Evolutionary conservation across 768 basidiomycete species (phyloP).

Genomic region (Suillus clintonianus): DNA sequence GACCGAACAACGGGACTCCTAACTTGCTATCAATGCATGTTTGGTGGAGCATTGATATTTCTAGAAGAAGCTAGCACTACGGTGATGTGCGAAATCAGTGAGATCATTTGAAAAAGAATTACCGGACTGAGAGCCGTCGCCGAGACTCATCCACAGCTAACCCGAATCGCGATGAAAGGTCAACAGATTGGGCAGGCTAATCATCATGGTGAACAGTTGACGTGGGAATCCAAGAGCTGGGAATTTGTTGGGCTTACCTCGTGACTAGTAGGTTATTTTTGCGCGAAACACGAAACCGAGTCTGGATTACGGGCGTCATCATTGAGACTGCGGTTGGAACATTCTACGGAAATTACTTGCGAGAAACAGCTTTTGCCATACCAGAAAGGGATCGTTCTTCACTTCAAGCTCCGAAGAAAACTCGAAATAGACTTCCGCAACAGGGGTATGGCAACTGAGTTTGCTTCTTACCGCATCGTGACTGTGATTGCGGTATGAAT

Average conservation of each 20-base stretch:
- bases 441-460: background rate
- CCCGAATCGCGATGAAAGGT: background rate
- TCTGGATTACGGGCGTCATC: background rate
- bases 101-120: background rate
- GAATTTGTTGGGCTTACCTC: background rate
- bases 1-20: background rate
- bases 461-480: background rate
- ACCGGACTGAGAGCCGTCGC: background rate
- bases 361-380: background rate
- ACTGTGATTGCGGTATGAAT: background rate
- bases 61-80: background rate
- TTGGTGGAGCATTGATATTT: background rate
- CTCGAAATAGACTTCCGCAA: conserved; percentile 1
- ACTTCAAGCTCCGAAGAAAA: background rate
- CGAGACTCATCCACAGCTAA: background rate
- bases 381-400: background rate
- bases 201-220: background rate
- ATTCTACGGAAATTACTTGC: background rate
- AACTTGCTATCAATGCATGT: background rate
- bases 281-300: background rate
- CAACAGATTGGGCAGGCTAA: background rate
- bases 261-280: background rate
- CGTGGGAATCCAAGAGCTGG: background rate
- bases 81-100: background rate
- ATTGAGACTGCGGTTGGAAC: too few relatives aligned